A percentile compares a stretch with the other conserved stretches of the same genome.
Evolutionary conservation across 805 yeast species (phyloP).

Genomic region (Metschnikowia gelsemii): DNA sequence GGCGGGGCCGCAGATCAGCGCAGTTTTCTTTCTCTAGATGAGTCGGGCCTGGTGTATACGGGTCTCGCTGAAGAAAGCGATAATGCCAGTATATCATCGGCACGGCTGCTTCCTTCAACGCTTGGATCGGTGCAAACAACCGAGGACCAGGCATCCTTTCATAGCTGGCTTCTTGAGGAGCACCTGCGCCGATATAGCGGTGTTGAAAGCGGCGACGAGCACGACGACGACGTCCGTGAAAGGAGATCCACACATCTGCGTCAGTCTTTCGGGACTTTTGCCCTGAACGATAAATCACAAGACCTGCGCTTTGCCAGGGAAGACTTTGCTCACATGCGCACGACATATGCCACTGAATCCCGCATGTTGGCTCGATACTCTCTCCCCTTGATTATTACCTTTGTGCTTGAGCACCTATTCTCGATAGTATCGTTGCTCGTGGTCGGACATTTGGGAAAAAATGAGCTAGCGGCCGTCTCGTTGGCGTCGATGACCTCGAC

Average conservation of each 20-base stretch:
- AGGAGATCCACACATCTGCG: conserved; percentile 5
- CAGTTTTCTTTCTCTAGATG: conserved; percentile 42
- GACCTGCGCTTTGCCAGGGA: conserved; percentile 21
- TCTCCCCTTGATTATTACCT: conserved; percentile 42
- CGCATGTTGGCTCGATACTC: conserved; percentile 32
- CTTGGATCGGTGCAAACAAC: conserved; percentile 35
- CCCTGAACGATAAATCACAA: conserved; percentile 12
- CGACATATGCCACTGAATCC: conserved; percentile 29
- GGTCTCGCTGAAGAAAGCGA: conserved; percentile 31
- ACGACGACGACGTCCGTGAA: conserved; percentile 3
- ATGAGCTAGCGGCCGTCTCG: conserved; percentile 47
- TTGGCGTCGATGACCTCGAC: conserved; percentile 46
- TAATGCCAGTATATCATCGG: conserved; percentile 40
- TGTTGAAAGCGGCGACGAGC: conserved; percentile 18
- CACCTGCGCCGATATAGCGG: conserved; percentile 39
- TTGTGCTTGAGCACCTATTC: conserved; percentile 44
- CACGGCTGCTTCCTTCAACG: conserved; percentile 43
- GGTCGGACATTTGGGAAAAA: conserved; percentile 46
- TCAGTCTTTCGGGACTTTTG: conserved; percentile 1
- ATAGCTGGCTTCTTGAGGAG: conserved; percentile 44
- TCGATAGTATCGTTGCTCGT: conserved; percentile 43
- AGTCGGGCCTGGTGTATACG: conserved; percentile 31
- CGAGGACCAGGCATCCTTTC: conserved; percentile 42
- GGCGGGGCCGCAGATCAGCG: conserved; percentile 47
- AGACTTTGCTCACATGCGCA: conserved; percentile 34